Percentiles rank a stretch among this genome's conserved stretches.
Conservation (phyloP, 2,329 filamentous ascomycete genomes). For the Penicillium sumatraense region DNA sequence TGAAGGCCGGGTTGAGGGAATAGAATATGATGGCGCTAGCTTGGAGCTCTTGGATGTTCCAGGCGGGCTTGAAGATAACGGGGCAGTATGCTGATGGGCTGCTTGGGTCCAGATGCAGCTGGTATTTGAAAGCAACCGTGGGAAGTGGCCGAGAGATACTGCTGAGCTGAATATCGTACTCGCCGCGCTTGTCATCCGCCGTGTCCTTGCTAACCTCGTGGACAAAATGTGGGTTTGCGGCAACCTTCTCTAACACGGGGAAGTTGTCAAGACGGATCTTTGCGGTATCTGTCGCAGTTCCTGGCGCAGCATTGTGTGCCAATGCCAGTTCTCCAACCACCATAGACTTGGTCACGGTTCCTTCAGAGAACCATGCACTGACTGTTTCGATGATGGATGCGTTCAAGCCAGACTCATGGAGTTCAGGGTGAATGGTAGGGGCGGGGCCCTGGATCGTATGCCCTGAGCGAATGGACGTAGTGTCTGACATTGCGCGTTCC, state of each 20-base stretch:
- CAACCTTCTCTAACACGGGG: slow-evolving; percentile 83
- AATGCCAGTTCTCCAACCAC: slow-evolving; percentile 90
- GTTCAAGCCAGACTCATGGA: slow-evolving; percentile 79
- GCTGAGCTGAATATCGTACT: slow-evolving; percentile 76
- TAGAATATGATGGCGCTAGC: slow-evolving; percentile 87
- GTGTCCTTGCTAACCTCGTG: slow-evolving; percentile 56
- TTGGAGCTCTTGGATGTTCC: slow-evolving; percentile 84
- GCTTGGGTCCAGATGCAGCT: slow-evolving; percentile 72
- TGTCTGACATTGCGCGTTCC: slow-evolving; percentile 77
- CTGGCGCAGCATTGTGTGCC: slow-evolving; percentile 65
- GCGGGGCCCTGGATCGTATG: slow-evolving; percentile 73
- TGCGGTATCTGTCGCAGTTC: slow-evolving; percentile 53
- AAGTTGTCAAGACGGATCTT: slow-evolving; percentile 88
- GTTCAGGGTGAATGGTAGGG: slow-evolving; percentile 79
- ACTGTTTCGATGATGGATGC: slow-evolving; percentile 90
- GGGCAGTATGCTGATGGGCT: slow-evolving; percentile 67
- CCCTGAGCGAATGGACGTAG: slow-evolving; percentile 87
- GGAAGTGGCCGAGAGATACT: slow-evolving; percentile 68
- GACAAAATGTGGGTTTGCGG: slow-evolving; percentile 90
- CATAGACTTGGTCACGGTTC: slow-evolving; percentile 70
- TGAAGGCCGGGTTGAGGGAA: slow-evolving; percentile 74
- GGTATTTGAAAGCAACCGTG: slow-evolving; percentile 88
- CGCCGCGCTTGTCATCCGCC: slow-evolving; percentile 68
- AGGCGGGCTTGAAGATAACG: slow-evolving; percentile 72
- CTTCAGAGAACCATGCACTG: slow-evolving; percentile 80